Percentiles rank a stretch among this genome's conserved stretches.
phyloP scores from a whole-genome alignment of 306 rosid species.

The Ammopiptanthus mongolicus region DNA sequence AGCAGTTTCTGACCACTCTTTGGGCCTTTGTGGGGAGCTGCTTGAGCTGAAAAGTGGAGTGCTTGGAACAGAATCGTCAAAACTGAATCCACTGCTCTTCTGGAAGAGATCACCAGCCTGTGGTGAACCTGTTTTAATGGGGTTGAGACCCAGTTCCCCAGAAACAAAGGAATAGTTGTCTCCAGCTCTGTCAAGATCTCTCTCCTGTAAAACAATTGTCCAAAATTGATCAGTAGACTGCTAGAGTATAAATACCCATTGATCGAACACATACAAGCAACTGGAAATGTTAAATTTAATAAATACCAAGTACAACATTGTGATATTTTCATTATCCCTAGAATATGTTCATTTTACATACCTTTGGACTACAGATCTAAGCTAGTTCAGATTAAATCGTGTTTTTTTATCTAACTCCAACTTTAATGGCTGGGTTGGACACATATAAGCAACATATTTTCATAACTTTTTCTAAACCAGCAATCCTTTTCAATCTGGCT shows the following conservation, averaged over 20 bases:
- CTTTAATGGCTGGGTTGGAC: background rate
- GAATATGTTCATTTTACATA: background rate
- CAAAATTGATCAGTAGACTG: slow-evolving; percentile 18
- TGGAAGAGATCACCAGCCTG: slow-evolving; percentile 43
- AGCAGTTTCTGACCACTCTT: slow-evolving; percentile 56
- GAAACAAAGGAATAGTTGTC: slow-evolving; percentile 67
- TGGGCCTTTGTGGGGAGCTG: slow-evolving; percentile 56
- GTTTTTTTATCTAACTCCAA: background rate
- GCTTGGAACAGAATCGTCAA: slow-evolving; percentile 95
- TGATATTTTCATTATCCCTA: background rate
- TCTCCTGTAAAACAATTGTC: slow-evolving; percentile 39
- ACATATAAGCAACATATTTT: background rate
- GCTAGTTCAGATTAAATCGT: background rate
- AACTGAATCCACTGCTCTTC: slow-evolving; percentile 61
- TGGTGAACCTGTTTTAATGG: slow-evolving; percentile 69
- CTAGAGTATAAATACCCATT: background rate
- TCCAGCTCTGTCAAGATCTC: slow-evolving; percentile 48
- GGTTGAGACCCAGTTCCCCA: slow-evolving; percentile 76
- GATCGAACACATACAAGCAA: slow-evolving; percentile 13
- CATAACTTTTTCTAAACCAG: background rate
- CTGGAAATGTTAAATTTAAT: background rate
- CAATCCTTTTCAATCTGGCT: background rate
- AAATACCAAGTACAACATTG: background rate
- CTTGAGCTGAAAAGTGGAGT: slow-evolving; percentile 78
- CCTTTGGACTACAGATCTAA: background rate